A percentile compares a stretch with the other conserved stretches of the same genome.
These are phyloP conservation scores for Ordospora colligata DNA, from an alignment of 371 early-diverging fungal genomes.

Conservation along the genomic window DNA sequence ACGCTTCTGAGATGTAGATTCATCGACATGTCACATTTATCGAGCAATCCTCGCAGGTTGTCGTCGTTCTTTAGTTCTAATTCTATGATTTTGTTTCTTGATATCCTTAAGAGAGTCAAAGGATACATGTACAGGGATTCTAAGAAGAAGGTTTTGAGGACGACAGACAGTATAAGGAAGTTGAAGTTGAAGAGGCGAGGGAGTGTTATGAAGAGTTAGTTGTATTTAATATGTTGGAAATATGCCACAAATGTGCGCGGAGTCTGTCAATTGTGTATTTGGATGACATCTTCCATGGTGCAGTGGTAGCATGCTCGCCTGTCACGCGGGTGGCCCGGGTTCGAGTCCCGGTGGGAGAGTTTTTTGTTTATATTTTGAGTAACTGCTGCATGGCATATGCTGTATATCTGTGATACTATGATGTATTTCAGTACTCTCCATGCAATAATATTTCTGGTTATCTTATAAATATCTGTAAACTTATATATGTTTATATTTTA, in stretches of 20 bases:
- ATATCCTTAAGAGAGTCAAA: conserved; percentile 60
- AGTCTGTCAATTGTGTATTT: not conserved
- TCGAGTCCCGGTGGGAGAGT: conserved; percentile 61
- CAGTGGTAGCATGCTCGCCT: conserved; percentile 60
- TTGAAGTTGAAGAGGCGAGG: too few species aligned
- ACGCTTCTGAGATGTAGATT: conserved; percentile 58
- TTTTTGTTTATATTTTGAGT: conserved; percentile 22
- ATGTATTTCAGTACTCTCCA: too few species aligned
- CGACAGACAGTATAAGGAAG: not conserved
- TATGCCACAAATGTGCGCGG: not conserved
- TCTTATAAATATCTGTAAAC: too few species aligned
- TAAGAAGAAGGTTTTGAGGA: not conserved
- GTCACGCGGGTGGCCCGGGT: conserved; percentile 61
- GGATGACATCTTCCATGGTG: conserved; percentile 54
- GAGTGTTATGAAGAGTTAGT: not conserved
- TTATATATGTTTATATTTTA: too few species aligned
- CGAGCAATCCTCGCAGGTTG: conserved; percentile 47
- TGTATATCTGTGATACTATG: too few species aligned
- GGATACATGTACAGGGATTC: conserved; percentile 59
- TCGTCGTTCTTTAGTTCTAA: conserved; percentile 58
- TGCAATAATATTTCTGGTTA: too few species aligned
- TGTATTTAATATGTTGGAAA: not conserved
- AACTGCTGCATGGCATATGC: too few species aligned
- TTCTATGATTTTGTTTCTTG: conserved; percentile 50
- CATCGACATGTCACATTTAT: conserved; percentile 61